Base-by-base conservation (phyloP, 768 basidiomycete species). In the Mycena capillaripes region DNA sequence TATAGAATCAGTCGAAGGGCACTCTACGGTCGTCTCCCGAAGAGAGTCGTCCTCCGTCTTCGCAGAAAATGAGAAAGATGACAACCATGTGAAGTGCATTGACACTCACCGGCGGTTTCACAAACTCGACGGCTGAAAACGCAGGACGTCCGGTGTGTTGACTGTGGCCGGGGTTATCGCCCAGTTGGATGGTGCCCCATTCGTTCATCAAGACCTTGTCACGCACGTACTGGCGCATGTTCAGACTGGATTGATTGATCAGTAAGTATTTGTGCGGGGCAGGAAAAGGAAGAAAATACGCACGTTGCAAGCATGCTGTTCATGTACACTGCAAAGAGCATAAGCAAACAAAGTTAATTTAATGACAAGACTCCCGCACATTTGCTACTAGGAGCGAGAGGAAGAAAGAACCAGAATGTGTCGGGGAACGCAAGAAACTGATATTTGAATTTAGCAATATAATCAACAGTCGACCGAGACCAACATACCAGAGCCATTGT, bases 251-350 rank as follows among this genome's bases (percentile, higher is more conserved):
- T 25, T 21, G 10, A 12, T 23, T 34, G 9, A 16, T 25, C 7
- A 19, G 36, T 36, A 10, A 67, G 64, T 30, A 34, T n/a, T n/a
- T n/a, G n/a, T n/a, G n/a, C n/a, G 14, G 25, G 21, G 29, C 11
- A 0, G 11, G 14, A 17, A 36, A 9, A 27, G 4, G 2, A 23
- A 42, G 8, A 9, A 32, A 21, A 34, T 23, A 55, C 73, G 5
- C 40, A 75, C 73, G 73, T 75, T 16, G 70, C 60, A 44, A 75
- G 66, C 73, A 75, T 75, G 42, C 73, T 75, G 27, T 71, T 75
- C 73, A 75, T 75, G 62, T 75, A 75, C 0, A 75, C 70, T 75
- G 30, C 1, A n/a, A 14, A 21, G 34, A 17, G 4, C 3, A 16
- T 61, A 23, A 52, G 46, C n/a, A 19, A 36, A 1, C 0, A 12